These are phyloP conservation scores for Xylariaceae sp. DNA, from an alignment of 2,329 filamentous ascomycete genomes.

Conservation along the genomic window DNA sequence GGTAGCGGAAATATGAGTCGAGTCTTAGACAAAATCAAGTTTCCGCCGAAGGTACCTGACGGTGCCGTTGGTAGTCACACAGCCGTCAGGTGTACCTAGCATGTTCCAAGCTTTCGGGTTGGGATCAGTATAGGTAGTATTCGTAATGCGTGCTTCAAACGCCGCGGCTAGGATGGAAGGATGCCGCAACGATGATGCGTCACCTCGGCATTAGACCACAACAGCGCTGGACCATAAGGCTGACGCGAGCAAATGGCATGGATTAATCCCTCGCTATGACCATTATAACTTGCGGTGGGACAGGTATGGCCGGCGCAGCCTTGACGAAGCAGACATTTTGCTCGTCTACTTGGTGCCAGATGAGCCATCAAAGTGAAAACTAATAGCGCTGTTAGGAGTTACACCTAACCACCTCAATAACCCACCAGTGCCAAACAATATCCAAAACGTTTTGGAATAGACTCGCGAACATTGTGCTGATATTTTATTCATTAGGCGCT, in stretches of 20 bases:
- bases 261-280: background rate
- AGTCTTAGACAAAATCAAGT: background rate
- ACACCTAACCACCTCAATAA: no score
- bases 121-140: background rate
- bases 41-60: background rate
- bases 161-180: background rate
- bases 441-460: background rate
- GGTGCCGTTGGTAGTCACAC: background rate
- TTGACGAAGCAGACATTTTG: background rate
- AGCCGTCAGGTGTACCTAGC: background rate
- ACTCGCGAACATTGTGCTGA: background rate
- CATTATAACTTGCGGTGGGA: background rate
- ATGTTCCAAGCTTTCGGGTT: background rate
- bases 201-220: conserved; percentile 1
- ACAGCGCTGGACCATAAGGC: background rate
- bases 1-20: background rate
- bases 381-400: no score
- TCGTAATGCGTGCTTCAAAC: background rate
- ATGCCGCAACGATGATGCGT: conserved; percentile 1
- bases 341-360: background rate
- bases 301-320: conserved; percentile 1
- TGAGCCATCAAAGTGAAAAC: no score
- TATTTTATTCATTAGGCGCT: background rate
- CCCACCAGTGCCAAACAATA: background rate
- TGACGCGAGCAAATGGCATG: conserved; percentile 1